phyloP scores from a whole-genome alignment of 305 asterid species.

The Fraxinus platypoda region DNA sequence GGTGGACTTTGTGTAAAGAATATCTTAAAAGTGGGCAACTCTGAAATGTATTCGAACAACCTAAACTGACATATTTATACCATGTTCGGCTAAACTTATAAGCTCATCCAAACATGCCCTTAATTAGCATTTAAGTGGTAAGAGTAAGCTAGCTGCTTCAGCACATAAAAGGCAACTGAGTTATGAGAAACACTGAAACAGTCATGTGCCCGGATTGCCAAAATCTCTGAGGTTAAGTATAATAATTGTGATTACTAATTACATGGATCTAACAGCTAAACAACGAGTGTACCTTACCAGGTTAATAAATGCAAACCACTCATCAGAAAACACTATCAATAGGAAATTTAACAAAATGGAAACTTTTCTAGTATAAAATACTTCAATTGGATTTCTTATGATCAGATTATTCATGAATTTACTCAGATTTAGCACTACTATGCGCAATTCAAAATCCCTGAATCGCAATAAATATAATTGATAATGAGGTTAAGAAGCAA shows the following conservation, averaged over 20 bases:
- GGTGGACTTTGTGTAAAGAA: neutral
- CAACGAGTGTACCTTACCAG: neutral
- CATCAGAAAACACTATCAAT: neutral
- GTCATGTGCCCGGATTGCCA: neutral
- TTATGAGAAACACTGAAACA: neutral
- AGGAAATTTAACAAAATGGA: neutral
- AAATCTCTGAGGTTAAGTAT: neutral
- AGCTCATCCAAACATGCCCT: neutral
- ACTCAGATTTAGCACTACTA: neutral
- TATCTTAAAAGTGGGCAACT: neutral
- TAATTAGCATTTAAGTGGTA: neutral
- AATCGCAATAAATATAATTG: neutral
- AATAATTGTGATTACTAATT: neutral
- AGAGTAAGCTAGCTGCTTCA: neutral
- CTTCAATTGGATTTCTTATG: neutral
- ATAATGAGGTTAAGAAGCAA: neutral
- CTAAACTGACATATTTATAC: neutral
- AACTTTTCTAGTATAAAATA: neutral
- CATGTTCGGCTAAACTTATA: neutral
- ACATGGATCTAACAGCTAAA: neutral
- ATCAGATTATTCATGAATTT: neutral
- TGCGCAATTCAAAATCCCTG: neutral
- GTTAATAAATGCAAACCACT: constrained; percentile 6
- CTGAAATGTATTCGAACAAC: neutral
- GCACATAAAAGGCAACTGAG: neutral